Percentiles rank a stretch among this genome's conserved stretches.
Evolutionary conservation across 371 early-diverging fungal genomes (phyloP).

Genomic region (Blakeslea trispora): DNA sequence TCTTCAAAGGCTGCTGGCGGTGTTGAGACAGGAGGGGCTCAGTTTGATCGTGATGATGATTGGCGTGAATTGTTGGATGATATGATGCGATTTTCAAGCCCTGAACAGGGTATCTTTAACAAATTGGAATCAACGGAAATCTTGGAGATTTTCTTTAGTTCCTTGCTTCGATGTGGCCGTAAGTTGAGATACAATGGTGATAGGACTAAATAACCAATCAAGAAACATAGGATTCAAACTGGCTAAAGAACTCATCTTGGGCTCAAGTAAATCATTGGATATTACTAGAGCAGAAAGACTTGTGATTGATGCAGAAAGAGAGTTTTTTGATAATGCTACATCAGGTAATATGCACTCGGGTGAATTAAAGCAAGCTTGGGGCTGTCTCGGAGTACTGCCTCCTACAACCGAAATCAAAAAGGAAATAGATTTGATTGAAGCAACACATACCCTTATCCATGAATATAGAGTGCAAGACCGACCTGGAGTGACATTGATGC

Average conservation of each 20-base stretch:
- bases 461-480: slow-evolving; percentile 59
- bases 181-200: too few species aligned
- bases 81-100: slow-evolving; percentile 60
- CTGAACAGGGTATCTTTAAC: slow-evolving; percentile 59
- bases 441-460: slow-evolving; percentile 64
- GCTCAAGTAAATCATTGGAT: slow-evolving; percentile 53
- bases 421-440: slow-evolving; percentile 74
- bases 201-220: too few species aligned
- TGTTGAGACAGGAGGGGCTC: slow-evolving; percentile 54
- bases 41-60: slow-evolving; percentile 67
- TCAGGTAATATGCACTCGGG: slow-evolving; percentile 69
- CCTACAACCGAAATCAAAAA: slow-evolving; percentile 59
- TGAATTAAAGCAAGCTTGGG: slow-evolving; percentile 71
- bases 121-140: slow-evolving; percentile 57
- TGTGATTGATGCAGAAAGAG: slow-evolving; percentile 70
- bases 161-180: slow-evolving; percentile 72
- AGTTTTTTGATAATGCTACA: slow-evolving; percentile 79
- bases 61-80: slow-evolving; percentile 72
- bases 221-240: slow-evolving; percentile 57
- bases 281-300: slow-evolving; percentile 60
- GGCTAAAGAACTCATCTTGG: slow-evolving; percentile 65
- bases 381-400: slow-evolving; percentile 72
- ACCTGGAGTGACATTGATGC: slow-evolving; percentile 62
- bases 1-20: slow-evolving; percentile 66
- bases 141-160: slow-evolving; percentile 67